Percentiles rank a stretch among this genome's conserved stretches.
Conservation (phyloP, 208 protist species). For the Zelonia costaricensis region DNA sequence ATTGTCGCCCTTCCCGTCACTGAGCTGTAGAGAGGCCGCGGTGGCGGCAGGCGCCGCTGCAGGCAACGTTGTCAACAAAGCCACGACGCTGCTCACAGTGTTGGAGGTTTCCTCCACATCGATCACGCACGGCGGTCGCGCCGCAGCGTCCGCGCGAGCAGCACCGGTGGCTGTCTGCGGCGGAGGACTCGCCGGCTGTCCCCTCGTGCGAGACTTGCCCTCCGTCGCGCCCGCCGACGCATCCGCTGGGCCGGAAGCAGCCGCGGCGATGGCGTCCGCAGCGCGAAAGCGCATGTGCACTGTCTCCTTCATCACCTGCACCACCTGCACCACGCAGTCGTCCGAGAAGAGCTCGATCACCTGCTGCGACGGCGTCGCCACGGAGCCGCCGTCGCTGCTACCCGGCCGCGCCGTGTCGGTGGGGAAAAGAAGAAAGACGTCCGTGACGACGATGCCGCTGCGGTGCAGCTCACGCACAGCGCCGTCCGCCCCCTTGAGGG, state of each 20-base stretch:
- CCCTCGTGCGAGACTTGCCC: no score
- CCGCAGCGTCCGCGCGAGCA: no score
- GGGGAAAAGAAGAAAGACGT: slow-evolving; percentile 16
- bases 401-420: slow-evolving; percentile 1
- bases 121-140: no score
- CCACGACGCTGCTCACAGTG: no score
- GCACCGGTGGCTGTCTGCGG: no score
- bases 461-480: slow-evolving; percentile 15
- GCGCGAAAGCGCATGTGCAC: slow-evolving; percentile 62
- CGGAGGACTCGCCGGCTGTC: no score
- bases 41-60: no score
- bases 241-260: background rate
- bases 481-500: background rate
- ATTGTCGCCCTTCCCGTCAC: no score
- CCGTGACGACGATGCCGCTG: slow-evolving; percentile 22
- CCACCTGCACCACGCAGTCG: slow-evolving; percentile 72
- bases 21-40: no score
- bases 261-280: background rate
- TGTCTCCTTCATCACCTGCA: slow-evolving; percentile 67
- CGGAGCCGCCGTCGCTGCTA: slow-evolving; percentile 6
- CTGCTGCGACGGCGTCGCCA: slow-evolving; percentile 7
- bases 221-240: background rate
- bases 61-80: no score
- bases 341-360: slow-evolving; percentile 66
- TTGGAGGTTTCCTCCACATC: no score